Base-by-base conservation (phyloP, 768 basidiomycete species). In the Mycena galericulata region DNA sequence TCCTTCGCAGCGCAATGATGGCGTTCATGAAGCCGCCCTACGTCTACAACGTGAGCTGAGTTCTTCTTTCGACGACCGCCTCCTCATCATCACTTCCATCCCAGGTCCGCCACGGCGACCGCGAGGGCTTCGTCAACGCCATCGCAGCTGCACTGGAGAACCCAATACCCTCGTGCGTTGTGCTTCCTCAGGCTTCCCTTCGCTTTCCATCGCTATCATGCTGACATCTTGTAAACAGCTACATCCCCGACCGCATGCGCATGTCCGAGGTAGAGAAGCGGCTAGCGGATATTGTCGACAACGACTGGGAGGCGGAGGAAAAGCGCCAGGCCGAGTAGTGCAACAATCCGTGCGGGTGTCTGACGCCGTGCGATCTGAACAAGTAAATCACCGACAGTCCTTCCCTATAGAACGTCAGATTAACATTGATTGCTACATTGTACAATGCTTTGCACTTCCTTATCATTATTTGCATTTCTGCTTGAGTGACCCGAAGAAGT, bases 41-140 rank as follows among this genome's bases (percentile, higher is more conserved):
- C 29, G 58, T 70, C 18, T 70, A 70, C 53, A 70, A 70, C 29
- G 68, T 68, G 40, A 17, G 46, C 20, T n/a, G 18, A 27, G n/a
- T n/a, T 8, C 4, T 20, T 20, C 43, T 27, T 20, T 20, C 60
- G 20, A 38, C n/a, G 29, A 14, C n/a, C 45, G 10, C 36, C 40
- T 22, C 51, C 55, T 40, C 20, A 18, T 36, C 22, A 27, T 11
- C 7, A 18, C 20, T 41, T 27, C 56, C n/a, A n/a, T n/a, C n/a
- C n/a, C n/a, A 69, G 68, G 62, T 65, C 29, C 65, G 54, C 12
- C 30, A 50, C 49, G 65, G 55, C 22, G 69, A 70, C 30, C 45
- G 54, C 20, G 30, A 60, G 26, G 69, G 54, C 5, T 49, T 70
- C 29, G 34, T 70, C 15, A 26, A 53, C 26, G 69, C 69, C 24